Evolutionary conservation across 2,329 filamentous ascomycete species (phyloP).

Genomic region (Thyridium curvatum): DNA sequence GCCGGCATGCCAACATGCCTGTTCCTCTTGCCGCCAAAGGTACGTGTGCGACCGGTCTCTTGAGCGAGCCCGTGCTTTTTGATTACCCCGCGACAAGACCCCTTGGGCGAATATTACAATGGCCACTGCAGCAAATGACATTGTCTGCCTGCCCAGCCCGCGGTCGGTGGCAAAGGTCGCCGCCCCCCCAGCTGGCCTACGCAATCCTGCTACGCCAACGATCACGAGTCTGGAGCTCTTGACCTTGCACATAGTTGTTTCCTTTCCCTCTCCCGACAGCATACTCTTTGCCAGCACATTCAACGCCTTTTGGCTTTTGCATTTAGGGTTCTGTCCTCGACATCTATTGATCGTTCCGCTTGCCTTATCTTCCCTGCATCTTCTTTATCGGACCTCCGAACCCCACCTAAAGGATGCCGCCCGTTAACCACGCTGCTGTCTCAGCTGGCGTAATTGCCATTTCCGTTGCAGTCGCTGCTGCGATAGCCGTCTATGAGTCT

Average conservation of each 20-base stretch:
- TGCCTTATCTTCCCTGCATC: conserved; percentile 3
- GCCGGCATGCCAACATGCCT: conserved; percentile 20
- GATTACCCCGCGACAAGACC: conserved; percentile 1
- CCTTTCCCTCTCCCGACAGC: neutral
- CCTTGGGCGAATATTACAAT: neutral
- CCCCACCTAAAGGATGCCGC: conserved; percentile 35
- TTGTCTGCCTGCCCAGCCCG: neutral
- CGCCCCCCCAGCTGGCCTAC: neutral
- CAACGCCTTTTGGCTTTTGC: neutral
- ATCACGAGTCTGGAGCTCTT: neutral
- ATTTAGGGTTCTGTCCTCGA: conserved; percentile 1
- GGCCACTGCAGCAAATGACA: neutral
- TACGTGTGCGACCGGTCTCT: conserved; percentile 14
- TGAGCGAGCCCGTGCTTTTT: neutral
- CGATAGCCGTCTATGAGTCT: conserved; percentile 57
- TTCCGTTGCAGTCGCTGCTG: conserved; percentile 49
- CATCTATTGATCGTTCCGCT: neutral
- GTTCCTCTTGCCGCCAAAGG: conserved; percentile 29
- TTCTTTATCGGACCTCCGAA: neutral
- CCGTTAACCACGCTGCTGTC: conserved; percentile 47
- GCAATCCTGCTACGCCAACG: neutral
- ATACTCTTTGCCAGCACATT: neutral
- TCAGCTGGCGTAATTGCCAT: conserved; percentile 54
- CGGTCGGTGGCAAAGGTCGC: neutral
- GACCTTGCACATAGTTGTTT: neutral